A percentile compares a stretch with the other conserved stretches of the same genome.
These are phyloP conservation scores for Aspergillus chevalieri DNA, from an alignment of 2,329 filamentous ascomycete genomes.

Conservation along the genomic window DNA sequence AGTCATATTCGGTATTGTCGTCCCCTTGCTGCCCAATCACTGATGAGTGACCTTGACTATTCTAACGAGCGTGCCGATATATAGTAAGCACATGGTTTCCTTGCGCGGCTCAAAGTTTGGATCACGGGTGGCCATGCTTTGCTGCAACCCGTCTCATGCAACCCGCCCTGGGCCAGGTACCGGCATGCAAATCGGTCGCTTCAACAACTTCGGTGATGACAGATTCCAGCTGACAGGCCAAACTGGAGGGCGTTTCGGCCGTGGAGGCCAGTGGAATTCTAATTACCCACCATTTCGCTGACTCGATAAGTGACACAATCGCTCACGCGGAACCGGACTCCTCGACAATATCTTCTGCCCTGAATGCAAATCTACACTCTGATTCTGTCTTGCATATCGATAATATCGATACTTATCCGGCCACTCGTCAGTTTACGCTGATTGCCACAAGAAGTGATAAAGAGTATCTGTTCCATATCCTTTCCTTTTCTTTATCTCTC, in stretches of 20 bases:
- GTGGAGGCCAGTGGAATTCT: slow-evolving; percentile 32
- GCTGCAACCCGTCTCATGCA: slow-evolving; percentile 84
- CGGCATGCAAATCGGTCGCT: slow-evolving; percentile 58
- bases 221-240: slow-evolving; percentile 34
- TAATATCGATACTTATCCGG: too few species aligned
- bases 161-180: slow-evolving; percentile 83
- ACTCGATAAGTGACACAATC: slow-evolving; percentile 2
- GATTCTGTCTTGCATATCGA: too few species aligned
- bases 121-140: slow-evolving; percentile 96
- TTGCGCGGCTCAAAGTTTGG: slow-evolving; percentile 97
- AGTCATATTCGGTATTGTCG: slow-evolving; percentile 67
- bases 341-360: too few species aligned
- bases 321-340: too few species aligned
- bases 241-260: slow-evolving; percentile 29
- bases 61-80: slow-evolving; percentile 5
- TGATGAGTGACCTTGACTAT: neutral
- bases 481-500: neutral
- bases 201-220: slow-evolving; percentile 47
- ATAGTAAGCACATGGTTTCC: slow-evolving; percentile 94
- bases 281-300: slow-evolving; percentile 34
- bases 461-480: neutral
- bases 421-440: too few species aligned
- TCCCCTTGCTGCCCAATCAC: neutral
- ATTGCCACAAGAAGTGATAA: too few species aligned
- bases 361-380: too few species aligned